These are phyloP conservation scores for Chaetomium fimeti DNA, from an alignment of 495 filamentous ascomycete species.

Conservation along the genomic window DNA sequence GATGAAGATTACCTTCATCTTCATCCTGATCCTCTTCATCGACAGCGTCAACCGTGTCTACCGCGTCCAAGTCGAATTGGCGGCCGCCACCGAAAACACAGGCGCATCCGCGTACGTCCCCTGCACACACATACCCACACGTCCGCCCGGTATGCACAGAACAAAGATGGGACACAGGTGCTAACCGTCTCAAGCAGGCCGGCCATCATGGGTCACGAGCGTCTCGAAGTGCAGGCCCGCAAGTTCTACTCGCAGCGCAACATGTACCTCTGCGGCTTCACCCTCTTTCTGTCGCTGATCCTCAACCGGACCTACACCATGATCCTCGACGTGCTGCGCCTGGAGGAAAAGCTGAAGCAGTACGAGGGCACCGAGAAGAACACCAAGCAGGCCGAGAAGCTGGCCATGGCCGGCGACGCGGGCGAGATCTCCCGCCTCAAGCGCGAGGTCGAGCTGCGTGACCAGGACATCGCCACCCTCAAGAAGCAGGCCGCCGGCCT, in stretches of 20 bases:
- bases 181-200: conserved; percentile 43
- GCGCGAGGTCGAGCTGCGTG: conserved; percentile 68
- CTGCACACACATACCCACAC: not conserved
- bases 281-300: conserved; percentile 96
- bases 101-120: conserved; percentile 33
- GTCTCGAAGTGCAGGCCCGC: conserved; percentile 96
- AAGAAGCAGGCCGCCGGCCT: conserved; percentile 83
- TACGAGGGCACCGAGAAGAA: conserved; percentile 74
- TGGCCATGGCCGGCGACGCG: conserved; percentile 69
- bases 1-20: conserved; percentile 91
- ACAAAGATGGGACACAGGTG: conserved; percentile 13
- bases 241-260: conserved; percentile 99
- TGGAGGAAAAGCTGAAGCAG: conserved; percentile 88
- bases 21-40: conserved; percentile 96
- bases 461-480: conserved; percentile 72
- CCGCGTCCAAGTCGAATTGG: conserved; percentile 88
- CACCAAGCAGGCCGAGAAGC: conserved; percentile 71
- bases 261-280: conserved; percentile 99
- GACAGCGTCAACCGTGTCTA: conserved; percentile 99
- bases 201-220: conserved; percentile 79
- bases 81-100: conserved; percentile 51
- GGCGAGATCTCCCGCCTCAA: conserved; percentile 59
- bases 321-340: conserved; percentile 90
- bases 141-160: not conserved
- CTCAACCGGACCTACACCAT: conserved; percentile 98